phyloP scores from a whole-genome alignment of 164 flowering plant species.

The Umbilicus rupestris region DNA sequence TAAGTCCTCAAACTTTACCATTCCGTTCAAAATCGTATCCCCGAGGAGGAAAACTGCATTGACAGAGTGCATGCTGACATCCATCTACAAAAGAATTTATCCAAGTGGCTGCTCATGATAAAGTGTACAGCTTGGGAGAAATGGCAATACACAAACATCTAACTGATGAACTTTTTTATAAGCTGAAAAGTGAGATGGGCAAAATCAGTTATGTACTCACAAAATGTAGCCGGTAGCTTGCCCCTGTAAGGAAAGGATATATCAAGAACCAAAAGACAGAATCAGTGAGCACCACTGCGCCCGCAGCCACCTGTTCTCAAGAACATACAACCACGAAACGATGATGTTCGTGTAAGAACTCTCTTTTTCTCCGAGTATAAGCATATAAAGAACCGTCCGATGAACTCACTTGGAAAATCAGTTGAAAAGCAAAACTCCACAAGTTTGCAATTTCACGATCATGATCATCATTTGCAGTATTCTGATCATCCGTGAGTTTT shows the following conservation, averaged over 20 bases:
- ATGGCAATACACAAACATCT: background rate
- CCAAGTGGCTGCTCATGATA: background rate
- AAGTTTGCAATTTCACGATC: conserved; percentile 1
- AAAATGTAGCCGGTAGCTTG: conserved; percentile 5
- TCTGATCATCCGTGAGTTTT: background rate
- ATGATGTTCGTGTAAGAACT: background rate
- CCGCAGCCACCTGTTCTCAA: conserved; percentile 5
- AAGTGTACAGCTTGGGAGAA: background rate
- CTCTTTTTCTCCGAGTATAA: background rate
- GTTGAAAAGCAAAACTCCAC: conserved; percentile 8
- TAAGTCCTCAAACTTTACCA: background rate
- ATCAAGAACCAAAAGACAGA: conserved; percentile 6
- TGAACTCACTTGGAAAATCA: conserved; percentile 6
- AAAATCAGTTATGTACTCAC: conserved; percentile 1
- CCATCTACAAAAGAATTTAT: background rate
- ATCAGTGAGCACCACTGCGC: conserved; percentile 11
- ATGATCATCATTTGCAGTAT: background rate
- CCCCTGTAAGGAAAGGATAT: conserved; percentile 6
- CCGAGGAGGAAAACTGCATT: conserved; percentile 8
- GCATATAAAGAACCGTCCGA: background rate
- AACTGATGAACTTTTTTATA: background rate
- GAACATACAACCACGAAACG: background rate
- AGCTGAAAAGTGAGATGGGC: background rate
- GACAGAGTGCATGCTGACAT: conserved; percentile 9
- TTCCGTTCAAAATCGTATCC: conserved; percentile 5